Base-by-base conservation (phyloP, 306 rosid genomes). In the Astragalus glycyphyllos region DNA sequence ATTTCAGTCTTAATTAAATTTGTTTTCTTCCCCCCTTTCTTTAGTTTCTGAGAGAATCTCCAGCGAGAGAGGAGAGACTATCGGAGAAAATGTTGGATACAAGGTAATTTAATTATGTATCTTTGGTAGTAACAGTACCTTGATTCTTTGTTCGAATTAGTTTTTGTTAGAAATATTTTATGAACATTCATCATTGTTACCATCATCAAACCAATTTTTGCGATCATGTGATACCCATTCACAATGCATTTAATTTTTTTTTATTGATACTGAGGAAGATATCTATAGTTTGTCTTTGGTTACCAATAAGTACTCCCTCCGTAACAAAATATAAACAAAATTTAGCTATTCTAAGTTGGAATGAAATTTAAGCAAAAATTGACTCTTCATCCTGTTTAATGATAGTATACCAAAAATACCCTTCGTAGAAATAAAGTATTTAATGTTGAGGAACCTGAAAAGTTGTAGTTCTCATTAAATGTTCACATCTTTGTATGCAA, bases 1-100 rank as follows among this genome's bases (percentile, higher is more conserved):
- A 16, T 61, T 73, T 65, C 40, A 46, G 69, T 72, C 29, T 29
- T 73, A 6, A 56, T 60, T 69, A 62, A 68, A 13, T 50, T 69
- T 54, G 83, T 55, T 66, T 65, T 46, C 15, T 29, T 76, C 51
- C 14, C 15, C 48, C 12, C 8, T 73, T 85, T 34, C 72, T 58
- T 16, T 79, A 94, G 99, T 94, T 84, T 86, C 99, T 16, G 99
- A 94, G 83, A 86, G 99, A 79, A 87, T 94, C 44, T 58, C 96
- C 53, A 49, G 60, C 47, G 99, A 94, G 86, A 94, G 96, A 83
- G 99, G 97, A 67, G 88, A 85, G 78, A 29, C 50, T 61, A 58
- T 89, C 75, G 99, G 99, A 51, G 81, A 81, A 58, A 82, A 83
- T 82, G 77, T 94, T 71, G 99, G 97, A 75, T 94, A 89, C 81